Conservation (phyloP, 352 stramenopile genomes). For the Phytopythium cucurbitacearum region DNA sequence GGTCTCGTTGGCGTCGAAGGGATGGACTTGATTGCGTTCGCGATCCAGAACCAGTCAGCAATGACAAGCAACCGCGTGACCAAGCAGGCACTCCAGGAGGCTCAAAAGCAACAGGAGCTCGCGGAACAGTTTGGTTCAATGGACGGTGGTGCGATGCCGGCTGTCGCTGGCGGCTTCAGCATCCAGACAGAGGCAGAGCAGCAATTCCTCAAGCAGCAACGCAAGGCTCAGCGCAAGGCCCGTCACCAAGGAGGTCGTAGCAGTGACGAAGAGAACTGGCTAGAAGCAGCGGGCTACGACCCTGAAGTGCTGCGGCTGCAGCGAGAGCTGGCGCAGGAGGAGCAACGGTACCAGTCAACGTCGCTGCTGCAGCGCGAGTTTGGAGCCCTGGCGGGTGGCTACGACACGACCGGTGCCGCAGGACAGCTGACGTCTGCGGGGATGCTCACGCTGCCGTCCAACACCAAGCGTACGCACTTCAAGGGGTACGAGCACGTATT, state of each 20-base stretch:
- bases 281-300: constrained; percentile 76
- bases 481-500: constrained; percentile 85
- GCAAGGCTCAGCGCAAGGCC: constrained; percentile 53
- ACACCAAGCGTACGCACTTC: constrained; percentile 67
- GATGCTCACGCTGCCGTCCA: constrained; percentile 43
- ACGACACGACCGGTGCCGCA: constrained; percentile 57
- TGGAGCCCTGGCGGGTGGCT: constrained; percentile 59
- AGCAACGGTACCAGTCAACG: constrained; percentile 50
- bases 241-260: constrained; percentile 30
- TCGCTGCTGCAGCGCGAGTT: constrained; percentile 78
- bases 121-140: constrained; percentile 11
- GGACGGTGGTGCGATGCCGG: constrained; percentile 10
- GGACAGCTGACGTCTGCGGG: constrained; percentile 61
- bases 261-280: constrained; percentile 51
- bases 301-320: constrained; percentile 71
- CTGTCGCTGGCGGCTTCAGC: constrained; percentile 40
- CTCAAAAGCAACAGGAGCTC: constrained; percentile 37
- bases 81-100: constrained; percentile 36
- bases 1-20: constrained; percentile 80
- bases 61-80: constrained; percentile 20
- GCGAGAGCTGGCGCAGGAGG: constrained; percentile 65
- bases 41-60: constrained; percentile 45
- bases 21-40: constrained; percentile 82
- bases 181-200: constrained; percentile 67
- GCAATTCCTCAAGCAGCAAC: constrained; percentile 37